Evolutionary conservation across 208 protist genomes (phyloP).

Genomic region (Leishmania tarentolae): DNA sequence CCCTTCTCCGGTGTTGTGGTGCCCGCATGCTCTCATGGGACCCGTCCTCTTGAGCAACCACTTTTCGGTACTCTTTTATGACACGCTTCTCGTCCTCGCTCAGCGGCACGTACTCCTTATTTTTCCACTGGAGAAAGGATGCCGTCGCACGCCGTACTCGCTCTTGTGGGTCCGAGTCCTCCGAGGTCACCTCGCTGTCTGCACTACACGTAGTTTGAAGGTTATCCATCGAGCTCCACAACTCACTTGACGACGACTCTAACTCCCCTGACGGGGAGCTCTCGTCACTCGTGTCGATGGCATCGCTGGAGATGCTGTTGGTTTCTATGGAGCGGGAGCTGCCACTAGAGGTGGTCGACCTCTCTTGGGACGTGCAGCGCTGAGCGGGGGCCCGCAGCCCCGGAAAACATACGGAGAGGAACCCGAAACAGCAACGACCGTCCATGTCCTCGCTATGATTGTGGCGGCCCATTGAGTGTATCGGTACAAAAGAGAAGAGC

Average conservation of each 20-base stretch:
- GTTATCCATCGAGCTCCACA: background rate
- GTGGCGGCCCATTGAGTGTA: background rate
- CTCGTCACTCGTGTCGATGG: background rate
- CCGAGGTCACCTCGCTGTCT: conserved; percentile 9
- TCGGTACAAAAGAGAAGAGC: background rate
- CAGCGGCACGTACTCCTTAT: conserved; percentile 29
- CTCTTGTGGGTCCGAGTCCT: conserved; percentile 24
- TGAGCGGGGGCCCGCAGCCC: background rate
- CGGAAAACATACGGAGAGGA: background rate
- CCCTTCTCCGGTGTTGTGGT: conserved; percentile 1
- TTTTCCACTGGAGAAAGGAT: conserved; percentile 28
- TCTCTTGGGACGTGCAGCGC: background rate
- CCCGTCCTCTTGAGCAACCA: conserved; percentile 16
- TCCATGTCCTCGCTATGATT: background rate
- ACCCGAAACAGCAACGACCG: background rate
- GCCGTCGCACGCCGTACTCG: conserved; percentile 12
- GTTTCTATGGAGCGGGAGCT: background rate
- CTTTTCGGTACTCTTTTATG: conserved; percentile 31
- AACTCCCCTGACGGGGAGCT: conserved; percentile 4
- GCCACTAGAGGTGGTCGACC: background rate
- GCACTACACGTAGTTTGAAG: background rate
- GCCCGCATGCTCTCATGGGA: conserved; percentile 25
- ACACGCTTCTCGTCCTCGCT: conserved; percentile 21
- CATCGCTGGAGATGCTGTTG: background rate
- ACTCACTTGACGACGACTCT: background rate